Evolutionary conservation across 2,329 filamentous ascomycete genomes (phyloP).

Genomic region (Stachybotrys elegans): DNA sequence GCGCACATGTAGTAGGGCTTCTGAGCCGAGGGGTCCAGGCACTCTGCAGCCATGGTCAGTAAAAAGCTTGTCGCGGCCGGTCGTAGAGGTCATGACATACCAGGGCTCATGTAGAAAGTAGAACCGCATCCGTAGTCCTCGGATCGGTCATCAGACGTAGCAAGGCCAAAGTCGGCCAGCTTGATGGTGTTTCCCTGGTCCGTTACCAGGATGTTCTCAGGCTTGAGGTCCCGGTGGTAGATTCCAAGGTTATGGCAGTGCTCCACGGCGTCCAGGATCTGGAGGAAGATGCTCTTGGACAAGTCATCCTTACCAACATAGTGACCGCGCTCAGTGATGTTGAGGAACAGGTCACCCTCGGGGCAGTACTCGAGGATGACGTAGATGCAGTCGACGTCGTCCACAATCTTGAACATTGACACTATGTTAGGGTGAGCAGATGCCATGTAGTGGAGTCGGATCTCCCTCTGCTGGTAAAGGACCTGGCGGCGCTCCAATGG

Average conservation of each 20-base stretch:
- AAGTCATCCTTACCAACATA: conserved; percentile 90
- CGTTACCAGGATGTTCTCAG: conserved; percentile 93
- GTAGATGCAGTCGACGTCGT: conserved; percentile 87
- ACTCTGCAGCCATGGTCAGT: conserved; percentile 58
- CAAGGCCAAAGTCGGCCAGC: conserved; percentile 94
- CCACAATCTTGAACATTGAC: conserved; percentile 88
- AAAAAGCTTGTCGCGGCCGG: conserved; percentile 16
- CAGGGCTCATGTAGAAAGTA: conserved; percentile 99
- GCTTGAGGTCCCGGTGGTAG: conserved; percentile 96
- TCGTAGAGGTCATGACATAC: conserved; percentile 47
- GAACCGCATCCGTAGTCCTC: conserved; percentile 97
- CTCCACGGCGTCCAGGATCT: conserved; percentile 93
- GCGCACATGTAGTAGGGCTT: conserved; percentile 81
- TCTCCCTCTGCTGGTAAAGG: conserved; percentile 89
- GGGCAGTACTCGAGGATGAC: conserved; percentile 96
- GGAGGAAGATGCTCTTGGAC: conserved; percentile 82
- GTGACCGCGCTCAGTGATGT: conserved; percentile 91
- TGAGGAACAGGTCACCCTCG: conserved; percentile 93
- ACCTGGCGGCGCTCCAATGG: conserved; percentile 78
- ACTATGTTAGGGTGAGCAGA: conserved; percentile 91
- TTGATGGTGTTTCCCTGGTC: conserved; percentile 87
- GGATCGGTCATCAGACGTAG: conserved; percentile 76
- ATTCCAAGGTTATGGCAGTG: conserved; percentile 91
- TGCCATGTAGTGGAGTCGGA: conserved; percentile 83
- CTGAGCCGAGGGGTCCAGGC: conserved; percentile 70